Percentiles rank a stretch among this genome's conserved stretches.
Evolutionary conservation across 164 flowering plant species (phyloP).

Genomic region (Vitis riparia): DNA sequence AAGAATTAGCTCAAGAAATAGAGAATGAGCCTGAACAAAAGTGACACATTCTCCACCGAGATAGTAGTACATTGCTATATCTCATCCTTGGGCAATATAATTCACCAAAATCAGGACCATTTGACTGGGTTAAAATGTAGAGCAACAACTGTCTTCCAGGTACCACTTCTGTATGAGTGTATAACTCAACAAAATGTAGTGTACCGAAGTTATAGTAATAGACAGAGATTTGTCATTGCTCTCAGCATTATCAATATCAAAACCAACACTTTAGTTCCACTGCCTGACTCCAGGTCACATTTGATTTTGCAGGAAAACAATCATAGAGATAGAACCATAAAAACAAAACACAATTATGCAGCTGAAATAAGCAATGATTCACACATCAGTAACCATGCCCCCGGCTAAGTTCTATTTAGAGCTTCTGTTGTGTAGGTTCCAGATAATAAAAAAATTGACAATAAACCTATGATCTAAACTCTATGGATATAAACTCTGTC

Average conservation of each 20-base stretch:
- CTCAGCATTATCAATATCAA: background rate
- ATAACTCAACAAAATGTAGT: background rate
- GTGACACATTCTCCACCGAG: background rate
- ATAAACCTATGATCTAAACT: no score
- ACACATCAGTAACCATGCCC: no score
- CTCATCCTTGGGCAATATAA: no score
- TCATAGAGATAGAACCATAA: background rate
- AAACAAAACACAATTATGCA: no score
- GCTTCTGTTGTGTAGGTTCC: no score
- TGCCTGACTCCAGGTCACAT: background rate
- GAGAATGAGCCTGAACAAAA: slow-evolving; percentile 31
- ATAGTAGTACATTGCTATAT: no score
- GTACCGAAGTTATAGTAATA: background rate
- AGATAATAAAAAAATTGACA: no score
- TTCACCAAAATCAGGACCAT: no score
- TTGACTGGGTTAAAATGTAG: background rate
- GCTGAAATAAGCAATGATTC: no score
- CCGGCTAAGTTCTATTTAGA: no score
- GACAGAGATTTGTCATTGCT: background rate
- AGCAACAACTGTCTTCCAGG: background rate
- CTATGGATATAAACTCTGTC: no score
- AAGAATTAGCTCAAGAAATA: slow-evolving; percentile 65
- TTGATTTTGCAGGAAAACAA: background rate
- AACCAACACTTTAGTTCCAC: background rate
- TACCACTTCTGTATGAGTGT: background rate